Percentiles rank a stretch among this genome's conserved stretches.
phyloP scores from a whole-genome alignment of 1,284 basidiomycete species.

The Bjerkandera adusta region DNA sequence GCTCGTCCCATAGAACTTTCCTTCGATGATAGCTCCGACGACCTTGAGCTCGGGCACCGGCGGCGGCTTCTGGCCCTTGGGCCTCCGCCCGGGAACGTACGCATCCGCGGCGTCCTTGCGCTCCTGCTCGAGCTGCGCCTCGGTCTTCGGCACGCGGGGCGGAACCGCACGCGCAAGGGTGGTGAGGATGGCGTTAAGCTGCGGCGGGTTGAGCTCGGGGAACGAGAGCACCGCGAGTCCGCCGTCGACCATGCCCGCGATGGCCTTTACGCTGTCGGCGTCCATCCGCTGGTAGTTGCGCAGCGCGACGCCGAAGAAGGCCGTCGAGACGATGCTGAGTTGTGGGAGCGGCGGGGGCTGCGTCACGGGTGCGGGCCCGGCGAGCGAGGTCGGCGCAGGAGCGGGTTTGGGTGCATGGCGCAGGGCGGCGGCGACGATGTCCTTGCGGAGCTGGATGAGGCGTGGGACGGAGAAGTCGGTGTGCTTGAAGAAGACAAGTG shows the following conservation, averaged over 20 bases:
- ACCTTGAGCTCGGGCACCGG: conserved; percentile 62
- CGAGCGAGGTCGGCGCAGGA: conserved; percentile 39
- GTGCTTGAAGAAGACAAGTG: conserved; percentile 71
- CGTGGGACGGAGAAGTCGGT: conserved; percentile 64
- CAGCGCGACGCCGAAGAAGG: conserved; percentile 70
- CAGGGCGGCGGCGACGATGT: conserved; percentile 53
- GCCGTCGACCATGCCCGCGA: conserved; percentile 55
- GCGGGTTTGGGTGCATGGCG: conserved; percentile 32
- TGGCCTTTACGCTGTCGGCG: conserved; percentile 41
- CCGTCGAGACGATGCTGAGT: conserved; percentile 65
- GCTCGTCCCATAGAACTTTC: conserved; percentile 58
- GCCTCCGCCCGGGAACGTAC: conserved; percentile 58
- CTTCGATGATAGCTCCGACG: conserved; percentile 76
- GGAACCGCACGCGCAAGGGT: conserved; percentile 70
- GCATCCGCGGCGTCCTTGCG: conserved; percentile 48
- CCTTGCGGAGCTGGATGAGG: conserved; percentile 62
- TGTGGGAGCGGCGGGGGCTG: conserved; percentile 35
- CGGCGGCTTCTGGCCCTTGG: conserved; percentile 52
- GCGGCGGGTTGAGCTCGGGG: conserved; percentile 69
- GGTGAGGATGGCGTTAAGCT: conserved; percentile 62
- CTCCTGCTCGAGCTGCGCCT: conserved; percentile 44
- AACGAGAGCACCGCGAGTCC: conserved; percentile 66
- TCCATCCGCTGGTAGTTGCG: conserved; percentile 57
- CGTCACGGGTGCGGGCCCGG: conserved; percentile 33
- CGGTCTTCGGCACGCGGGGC: conserved; percentile 48